Conservation (phyloP, 2,329 filamentous ascomycete species). For the Fusarium brevicatenulatum region DNA sequence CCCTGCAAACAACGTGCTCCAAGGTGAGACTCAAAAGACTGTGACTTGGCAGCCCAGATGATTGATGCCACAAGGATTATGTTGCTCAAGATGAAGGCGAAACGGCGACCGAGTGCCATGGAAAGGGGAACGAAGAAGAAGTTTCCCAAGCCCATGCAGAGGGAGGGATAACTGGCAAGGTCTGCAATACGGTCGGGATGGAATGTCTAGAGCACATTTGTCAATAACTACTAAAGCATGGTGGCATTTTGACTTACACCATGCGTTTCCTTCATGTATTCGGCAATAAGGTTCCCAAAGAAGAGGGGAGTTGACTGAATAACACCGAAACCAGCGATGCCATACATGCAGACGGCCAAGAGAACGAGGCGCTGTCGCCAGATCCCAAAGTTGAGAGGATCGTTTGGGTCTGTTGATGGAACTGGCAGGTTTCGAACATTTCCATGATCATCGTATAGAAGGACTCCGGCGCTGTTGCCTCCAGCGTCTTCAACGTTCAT, state of each 20-base stretch:
- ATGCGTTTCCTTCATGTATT: neutral
- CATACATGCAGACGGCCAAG: neutral
- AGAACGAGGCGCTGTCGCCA: neutral
- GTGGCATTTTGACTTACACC: neutral
- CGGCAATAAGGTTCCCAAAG: neutral
- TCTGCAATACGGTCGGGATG: neutral
- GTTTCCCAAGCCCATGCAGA: neutral
- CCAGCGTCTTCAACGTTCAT: neutral
- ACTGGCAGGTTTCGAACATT: neutral
- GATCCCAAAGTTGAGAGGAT: neutral
- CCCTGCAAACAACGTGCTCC: neutral
- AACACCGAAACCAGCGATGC: neutral
- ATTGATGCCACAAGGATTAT: neutral
- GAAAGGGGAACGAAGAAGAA: neutral
- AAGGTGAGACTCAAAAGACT: neutral
- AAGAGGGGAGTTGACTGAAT: neutral
- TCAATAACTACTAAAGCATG: neutral
- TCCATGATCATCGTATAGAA: neutral
- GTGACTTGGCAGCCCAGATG: neutral
- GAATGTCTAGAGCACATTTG: neutral
- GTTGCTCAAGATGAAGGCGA: neutral
- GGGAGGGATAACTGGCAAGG: neutral
- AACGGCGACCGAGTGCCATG: neutral
- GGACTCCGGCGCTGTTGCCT: neutral
- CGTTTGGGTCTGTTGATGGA: neutral